Evolutionary conservation across 2,329 filamentous ascomycete species (phyloP), one percentile per base, ranked within the genome.

Genomic region (Pestalotiopsis sp.): DNA sequence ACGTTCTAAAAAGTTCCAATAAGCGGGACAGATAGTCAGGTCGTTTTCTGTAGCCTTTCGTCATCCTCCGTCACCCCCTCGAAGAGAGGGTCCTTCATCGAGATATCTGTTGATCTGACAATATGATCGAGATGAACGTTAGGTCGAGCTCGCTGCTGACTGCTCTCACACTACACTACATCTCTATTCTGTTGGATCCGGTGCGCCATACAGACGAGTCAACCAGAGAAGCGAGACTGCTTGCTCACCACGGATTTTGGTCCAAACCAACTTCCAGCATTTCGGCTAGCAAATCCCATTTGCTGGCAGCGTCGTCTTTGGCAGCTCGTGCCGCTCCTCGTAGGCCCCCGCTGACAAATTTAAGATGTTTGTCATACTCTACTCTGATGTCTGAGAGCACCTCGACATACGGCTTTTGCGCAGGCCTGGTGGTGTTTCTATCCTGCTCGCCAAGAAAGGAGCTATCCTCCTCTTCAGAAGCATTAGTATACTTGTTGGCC

Each of bases 241-340:
- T 67, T 36, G 31, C 27, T 67, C 52, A 67, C 65, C 65, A 67
- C 36, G 14, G 3, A 27, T 49, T 59, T 5, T 59, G 25, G 14
- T 59, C 23, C n/a, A 71, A 23, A 45, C 83, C 81, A 75, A 84
- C 85, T 73, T 95, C 92, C 59, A 97, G 79, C 83, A 92, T 92
- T 78, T 97, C 93, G 0, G 92, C 93, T 70, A 97, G 78, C 69
- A 92, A 89, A 79, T 96, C 93, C 92, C 94, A 95, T 77, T 91
- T 89, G 39, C 87, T 76, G 75, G 85, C 80, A 56, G 83, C 82
- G 14, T 79, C 76, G 67, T 93, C 90, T 36, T 89, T 89, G 62
- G 92, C 91, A 41, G 91, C 92, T 73, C 94, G 87, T 64, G 93
- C 91, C 11, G 96, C 89, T 11, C 92, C 91, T 67, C 91, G 88